A percentile compares a stretch with the other conserved stretches of the same genome.
phyloP scores from a whole-genome alignment of 306 rosid genomes.

The Lathyrus oleraceus region DNA sequence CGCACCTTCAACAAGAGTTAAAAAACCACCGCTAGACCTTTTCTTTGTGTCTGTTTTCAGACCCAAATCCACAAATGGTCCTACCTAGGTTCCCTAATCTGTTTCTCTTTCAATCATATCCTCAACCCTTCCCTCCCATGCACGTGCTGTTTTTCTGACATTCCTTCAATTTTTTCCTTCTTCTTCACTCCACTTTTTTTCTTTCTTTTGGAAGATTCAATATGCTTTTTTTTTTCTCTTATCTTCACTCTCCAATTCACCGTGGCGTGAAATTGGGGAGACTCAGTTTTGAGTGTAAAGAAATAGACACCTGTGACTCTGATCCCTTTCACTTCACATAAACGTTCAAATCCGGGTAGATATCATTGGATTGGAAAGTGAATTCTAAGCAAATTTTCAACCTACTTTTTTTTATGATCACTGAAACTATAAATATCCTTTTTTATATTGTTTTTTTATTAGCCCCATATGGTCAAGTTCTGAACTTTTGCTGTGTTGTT shows the following conservation, averaged over 20 bases:
- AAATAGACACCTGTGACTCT: conserved; percentile 17
- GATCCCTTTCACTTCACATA: conserved; percentile 22
- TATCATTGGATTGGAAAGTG: conserved; percentile 44
- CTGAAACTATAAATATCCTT: not conserved
- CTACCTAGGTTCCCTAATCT: conserved; percentile 8
- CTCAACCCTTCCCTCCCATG: not conserved
- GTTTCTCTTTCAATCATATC: not conserved
- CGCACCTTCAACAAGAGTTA: not conserved
- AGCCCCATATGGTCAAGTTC: conserved; percentile 15
- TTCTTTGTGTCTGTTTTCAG: not conserved
- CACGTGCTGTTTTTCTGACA: conserved; percentile 33
- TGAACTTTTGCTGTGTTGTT: not conserved
- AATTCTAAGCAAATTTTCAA: conserved; percentile 62
- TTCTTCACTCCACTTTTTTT: not conserved
- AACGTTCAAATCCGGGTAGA: conserved; percentile 41
- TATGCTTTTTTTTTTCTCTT: not conserved
- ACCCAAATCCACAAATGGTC: not conserved
- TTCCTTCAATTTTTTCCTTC: conserved; percentile 20
- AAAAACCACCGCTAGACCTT: conserved; percentile 22
- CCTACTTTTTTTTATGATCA: conserved; percentile 5
- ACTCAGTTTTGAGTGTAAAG: conserved; percentile 49
- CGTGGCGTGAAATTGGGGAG: conserved; percentile 58
- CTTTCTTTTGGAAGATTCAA: not conserved
- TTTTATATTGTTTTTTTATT: not conserved
- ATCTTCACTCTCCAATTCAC: not conserved